These are phyloP conservation scores for Medicago arabica DNA, from an alignment of 306 rosid species.

Conservation along the genomic window DNA sequence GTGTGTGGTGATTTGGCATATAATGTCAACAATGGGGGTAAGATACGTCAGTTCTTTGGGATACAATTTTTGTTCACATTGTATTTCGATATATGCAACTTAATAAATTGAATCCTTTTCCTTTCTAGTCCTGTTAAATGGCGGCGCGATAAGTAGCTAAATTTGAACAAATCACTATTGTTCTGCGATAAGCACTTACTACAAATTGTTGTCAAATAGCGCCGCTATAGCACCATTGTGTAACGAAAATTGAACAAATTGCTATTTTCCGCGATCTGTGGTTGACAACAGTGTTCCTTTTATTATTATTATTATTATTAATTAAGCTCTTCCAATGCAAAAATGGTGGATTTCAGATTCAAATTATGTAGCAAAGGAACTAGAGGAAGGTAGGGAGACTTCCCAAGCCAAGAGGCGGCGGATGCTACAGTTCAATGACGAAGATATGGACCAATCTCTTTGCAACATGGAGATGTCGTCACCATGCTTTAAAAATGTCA, in stretches of 20 bases:
- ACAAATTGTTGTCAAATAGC: not conserved
- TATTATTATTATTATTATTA: not conserved
- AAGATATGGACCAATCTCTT: conserved; percentile 55
- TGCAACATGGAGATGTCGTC: conserved; percentile 63
- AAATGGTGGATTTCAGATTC: conserved; percentile 61
- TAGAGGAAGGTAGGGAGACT: conserved; percentile 63
- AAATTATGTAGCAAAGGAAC: conserved; percentile 61
- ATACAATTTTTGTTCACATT: conserved; percentile 22
- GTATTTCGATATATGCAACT: conserved; percentile 35
- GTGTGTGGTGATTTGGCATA: conserved; percentile 88
- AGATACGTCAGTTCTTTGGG: conserved; percentile 35
- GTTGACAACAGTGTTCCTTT: not conserved
- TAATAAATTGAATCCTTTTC: conserved; percentile 9
- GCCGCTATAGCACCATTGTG: not conserved
- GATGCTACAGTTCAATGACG: conserved; percentile 75
- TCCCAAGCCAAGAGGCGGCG: conserved; percentile 84
- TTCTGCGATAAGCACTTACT: not conserved
- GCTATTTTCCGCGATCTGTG: not conserved
- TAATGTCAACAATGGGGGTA: conserved; percentile 57
- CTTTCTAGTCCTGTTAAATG: not conserved
- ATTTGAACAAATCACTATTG: not conserved
- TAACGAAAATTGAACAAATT: not conserved
- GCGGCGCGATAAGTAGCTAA: not conserved
- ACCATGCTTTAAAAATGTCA: conserved; percentile 64
- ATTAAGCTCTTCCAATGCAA: conserved; percentile 41